A percentile compares a stretch with the other conserved stretches of the same genome.
phyloP scores from a whole-genome alignment of 2,329 filamentous ascomycete species.

The Fusarium luffae region DNA sequence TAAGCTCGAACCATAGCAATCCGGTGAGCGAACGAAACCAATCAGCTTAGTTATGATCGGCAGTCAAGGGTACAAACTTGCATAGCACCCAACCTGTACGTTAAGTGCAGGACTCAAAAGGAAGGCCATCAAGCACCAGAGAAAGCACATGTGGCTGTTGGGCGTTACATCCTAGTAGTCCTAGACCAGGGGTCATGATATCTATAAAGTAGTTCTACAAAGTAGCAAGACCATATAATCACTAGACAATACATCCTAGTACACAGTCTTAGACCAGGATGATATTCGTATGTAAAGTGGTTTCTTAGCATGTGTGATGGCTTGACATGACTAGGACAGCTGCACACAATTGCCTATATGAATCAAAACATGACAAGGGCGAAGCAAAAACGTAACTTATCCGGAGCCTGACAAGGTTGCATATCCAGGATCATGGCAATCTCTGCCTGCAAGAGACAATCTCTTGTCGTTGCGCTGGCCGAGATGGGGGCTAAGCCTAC shows the following conservation, averaged over 20 bases:
- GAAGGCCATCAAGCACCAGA: not conserved
- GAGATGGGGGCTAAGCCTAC: conserved; percentile 37
- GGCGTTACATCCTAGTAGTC: conserved; percentile 19
- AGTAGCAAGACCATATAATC: not conserved
- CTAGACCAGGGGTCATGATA: conserved; percentile 6
- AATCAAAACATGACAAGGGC: conserved; percentile 16
- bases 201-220: conserved; percentile 6
- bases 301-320: conserved; percentile 24
- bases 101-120: conserved; percentile 9
- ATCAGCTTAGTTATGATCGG: conserved; percentile 34
- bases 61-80: conserved; percentile 15
- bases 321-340: conserved; percentile 26
- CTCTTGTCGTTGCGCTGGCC: conserved; percentile 31
- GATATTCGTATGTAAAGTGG: conserved; percentile 16
- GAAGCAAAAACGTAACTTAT: conserved; percentile 12
- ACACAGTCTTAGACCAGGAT: not conserved
- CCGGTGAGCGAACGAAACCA: conserved; percentile 16
- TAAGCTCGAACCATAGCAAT: conserved; percentile 27
- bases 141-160: conserved; percentile 20
- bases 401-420: conserved; percentile 25
- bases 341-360: conserved; percentile 13
- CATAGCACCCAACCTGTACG: conserved; percentile 5
- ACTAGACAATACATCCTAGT: conserved; percentile 10
- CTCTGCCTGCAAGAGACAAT: conserved; percentile 36
- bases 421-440: conserved; percentile 31